Evolutionary conservation across 345 rosid genomes (phyloP), one percentile per base, ranked within the genome.

Genomic region (Draba incana): DNA sequence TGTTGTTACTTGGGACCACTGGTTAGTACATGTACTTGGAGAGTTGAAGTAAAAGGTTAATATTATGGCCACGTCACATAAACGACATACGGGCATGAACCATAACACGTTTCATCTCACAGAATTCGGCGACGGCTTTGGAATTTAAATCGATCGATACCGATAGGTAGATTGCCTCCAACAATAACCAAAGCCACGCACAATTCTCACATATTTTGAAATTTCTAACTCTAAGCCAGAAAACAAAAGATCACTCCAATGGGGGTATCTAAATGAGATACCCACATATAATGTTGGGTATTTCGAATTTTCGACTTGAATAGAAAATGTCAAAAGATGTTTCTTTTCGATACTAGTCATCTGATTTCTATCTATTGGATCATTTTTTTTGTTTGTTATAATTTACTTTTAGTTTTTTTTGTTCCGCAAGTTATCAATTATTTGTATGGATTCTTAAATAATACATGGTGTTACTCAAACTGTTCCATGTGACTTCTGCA

Each of bases 401-500:
- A 43, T 6, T 12, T 53, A 48, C 53, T 8, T 53, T 3, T 10
- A 44, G 6, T 4, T 46, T 3, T 33, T 28, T 28, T 7, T 8
- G 38, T 44, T 61, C 4, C 30, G 4, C 27, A 25, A 45, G 25
- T 45, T 61, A 28, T 31, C 16, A 15, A 62, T 45, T 35, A 31
- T 45, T 62, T 60, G 2, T 3, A 31, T 44, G 66, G 6, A 27
- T 28, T 66, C 12, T 42, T 28, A 51, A 27, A 12, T 51, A 24
- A 8, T 50, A 20, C 20, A 14, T 51, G n/a, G 52, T 51, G 14
- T n/a, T 53, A 52, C 60, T 41, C 9, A 41, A 39, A 65, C 14
- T 52, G 70, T 27, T 66, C 41, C 70, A 66, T 54, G 62, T 50
- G 66, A 50, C 66, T 59, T 51, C 60, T 41, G 35, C 66, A 69